Conservation (phyloP, 1,284 basidiomycete species). For the Agaricales sp. region DNA sequence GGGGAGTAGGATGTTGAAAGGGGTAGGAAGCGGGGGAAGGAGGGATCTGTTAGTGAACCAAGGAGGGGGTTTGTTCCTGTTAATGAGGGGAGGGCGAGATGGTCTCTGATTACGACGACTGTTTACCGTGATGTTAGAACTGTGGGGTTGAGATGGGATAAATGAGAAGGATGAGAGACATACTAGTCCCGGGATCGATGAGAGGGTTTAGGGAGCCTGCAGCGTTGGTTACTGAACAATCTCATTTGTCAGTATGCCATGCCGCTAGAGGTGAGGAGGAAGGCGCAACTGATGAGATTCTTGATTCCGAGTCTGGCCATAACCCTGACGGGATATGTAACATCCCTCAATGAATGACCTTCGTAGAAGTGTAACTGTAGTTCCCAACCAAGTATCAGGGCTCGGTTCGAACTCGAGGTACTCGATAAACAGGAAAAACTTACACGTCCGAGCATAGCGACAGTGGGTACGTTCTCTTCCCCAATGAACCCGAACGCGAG, state of each 20-base stretch:
- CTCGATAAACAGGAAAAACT: slow-evolving; percentile 5
- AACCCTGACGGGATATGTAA: slow-evolving; percentile 69
- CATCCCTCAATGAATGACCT: slow-evolving; percentile 13
- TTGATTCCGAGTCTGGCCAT: slow-evolving; percentile 68
- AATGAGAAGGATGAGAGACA: slow-evolving; percentile 16
- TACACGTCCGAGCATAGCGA: slow-evolving; percentile 25
- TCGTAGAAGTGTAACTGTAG: slow-evolving; percentile 2
- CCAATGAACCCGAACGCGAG: slow-evolving; percentile 26
- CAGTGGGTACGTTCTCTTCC: slow-evolving; percentile 19
- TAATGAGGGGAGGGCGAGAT: slow-evolving; percentile 71
- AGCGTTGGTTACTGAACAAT: slow-evolving; percentile 68
- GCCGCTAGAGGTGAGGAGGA: slow-evolving; percentile 7
- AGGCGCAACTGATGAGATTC: slow-evolving; percentile 56
- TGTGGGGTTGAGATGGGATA: neutral
- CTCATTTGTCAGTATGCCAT: slow-evolving; percentile 6
- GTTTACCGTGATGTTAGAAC: neutral
- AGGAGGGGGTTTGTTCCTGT: slow-evolving; percentile 73
- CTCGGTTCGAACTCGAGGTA: neutral
- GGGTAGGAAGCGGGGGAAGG: slow-evolving; percentile 64
- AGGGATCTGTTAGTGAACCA: slow-evolving; percentile 47
- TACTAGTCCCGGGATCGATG: slow-evolving; percentile 74
- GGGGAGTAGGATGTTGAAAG: slow-evolving; percentile 73
- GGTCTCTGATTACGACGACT: slow-evolving; percentile 80
- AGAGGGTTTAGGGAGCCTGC: slow-evolving; percentile 66
- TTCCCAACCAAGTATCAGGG: neutral